Base-by-base conservation (phyloP, 495 filamentous ascomycete genomes). In the Hypoxylon intermedium region DNA sequence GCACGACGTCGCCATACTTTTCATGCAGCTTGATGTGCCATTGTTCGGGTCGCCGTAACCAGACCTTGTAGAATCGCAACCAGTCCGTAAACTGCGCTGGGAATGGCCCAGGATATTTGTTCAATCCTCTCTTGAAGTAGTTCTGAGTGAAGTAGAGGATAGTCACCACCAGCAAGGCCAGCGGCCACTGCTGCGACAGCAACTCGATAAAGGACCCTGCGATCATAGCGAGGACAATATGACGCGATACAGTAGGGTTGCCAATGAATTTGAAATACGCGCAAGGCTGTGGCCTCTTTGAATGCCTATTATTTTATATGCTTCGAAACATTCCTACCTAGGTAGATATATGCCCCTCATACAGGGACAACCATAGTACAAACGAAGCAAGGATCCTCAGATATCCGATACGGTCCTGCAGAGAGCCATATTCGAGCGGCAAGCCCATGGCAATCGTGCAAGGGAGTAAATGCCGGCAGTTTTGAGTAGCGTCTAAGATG, bases 1-100 rank as follows among this genome's bases (percentile, higher is more conserved):
- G 67, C 1, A 78, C 73, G 12, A 76, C 47, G 12, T 70, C 63
- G 33, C 74, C 75, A 40, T 76, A 72, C 31, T 71, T 72, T 13
- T 70, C 66, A 20, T 76, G 75, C 0, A 73, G 56, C 48, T 66
- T 70, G 44, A 68, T 73, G 30, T 71, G 55, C 55, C 55, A 59
- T 28, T 68, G 30, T 41, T 52, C 11, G 24, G 64, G 9, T 43
- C 62, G 44, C 58, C 72, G 38, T 67, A 63, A 26, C 53, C 70
- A 46, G 46, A 52, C 72, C 40, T 69, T 61, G 24, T 58, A 65
- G 6, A 73, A 58, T 18, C 72, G 64, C 55, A 66, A 68, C 18
- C 70, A 53, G 30, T 73, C 70, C 7, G 72, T 74, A 12, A 47
- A 20, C 13, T 36, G 34, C 55, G 69, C 72, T 2, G 65, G 52